A percentile compares a stretch with the other conserved stretches of the same genome.
phyloP scores from a whole-genome alignment of 164 flowering plant species.

The Chloranthus sessilifolius region DNA sequence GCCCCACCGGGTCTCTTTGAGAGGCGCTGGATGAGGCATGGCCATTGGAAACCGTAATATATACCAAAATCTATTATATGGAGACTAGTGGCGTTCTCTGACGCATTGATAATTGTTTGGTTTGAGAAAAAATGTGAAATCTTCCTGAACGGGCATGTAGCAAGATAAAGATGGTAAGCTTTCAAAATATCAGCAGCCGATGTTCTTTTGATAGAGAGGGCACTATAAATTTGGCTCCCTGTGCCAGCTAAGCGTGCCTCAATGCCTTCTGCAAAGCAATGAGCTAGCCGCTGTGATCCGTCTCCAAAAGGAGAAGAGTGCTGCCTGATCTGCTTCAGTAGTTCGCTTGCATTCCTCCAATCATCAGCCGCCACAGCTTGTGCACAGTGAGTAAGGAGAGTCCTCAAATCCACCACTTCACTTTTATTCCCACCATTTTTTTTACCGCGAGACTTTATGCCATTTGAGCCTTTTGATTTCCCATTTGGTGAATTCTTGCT shows the following conservation, averaged over 20 bases:
- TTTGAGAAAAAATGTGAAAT: slow-evolving; percentile 54
- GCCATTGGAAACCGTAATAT: slow-evolving; percentile 91
- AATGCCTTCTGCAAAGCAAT: slow-evolving; percentile 71
- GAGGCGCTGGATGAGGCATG: slow-evolving; percentile 61
- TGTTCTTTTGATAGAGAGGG: slow-evolving; percentile 43
- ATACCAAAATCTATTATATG: slow-evolving; percentile 89
- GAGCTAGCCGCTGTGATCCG: slow-evolving; percentile 69
- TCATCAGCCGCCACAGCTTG: slow-evolving; percentile 85
- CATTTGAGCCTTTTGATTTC: slow-evolving; percentile 33
- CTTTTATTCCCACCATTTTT: slow-evolving; percentile 38
- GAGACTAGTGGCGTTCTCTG: slow-evolving; percentile 36
- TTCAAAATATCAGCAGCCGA: slow-evolving; percentile 65
- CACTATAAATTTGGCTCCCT: slow-evolving; percentile 68
- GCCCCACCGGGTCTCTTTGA: slow-evolving; percentile 60
- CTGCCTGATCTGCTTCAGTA: slow-evolving; percentile 67
- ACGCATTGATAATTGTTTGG: slow-evolving; percentile 32
- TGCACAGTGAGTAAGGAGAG: slow-evolving; percentile 71
- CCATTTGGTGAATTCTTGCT: slow-evolving; percentile 33
- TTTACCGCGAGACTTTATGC: slow-evolving; percentile 52
- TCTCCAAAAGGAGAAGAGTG: slow-evolving; percentile 83
- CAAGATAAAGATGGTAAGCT: slow-evolving; percentile 61
- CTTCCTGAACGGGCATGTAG: slow-evolving; percentile 77
- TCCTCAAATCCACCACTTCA: slow-evolving; percentile 77
- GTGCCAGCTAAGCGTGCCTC: slow-evolving; percentile 89
- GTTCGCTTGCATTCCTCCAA: slow-evolving; percentile 49